Base-by-base conservation (phyloP, 495 filamentous ascomycete species). In the Choiromyces venosus region DNA sequence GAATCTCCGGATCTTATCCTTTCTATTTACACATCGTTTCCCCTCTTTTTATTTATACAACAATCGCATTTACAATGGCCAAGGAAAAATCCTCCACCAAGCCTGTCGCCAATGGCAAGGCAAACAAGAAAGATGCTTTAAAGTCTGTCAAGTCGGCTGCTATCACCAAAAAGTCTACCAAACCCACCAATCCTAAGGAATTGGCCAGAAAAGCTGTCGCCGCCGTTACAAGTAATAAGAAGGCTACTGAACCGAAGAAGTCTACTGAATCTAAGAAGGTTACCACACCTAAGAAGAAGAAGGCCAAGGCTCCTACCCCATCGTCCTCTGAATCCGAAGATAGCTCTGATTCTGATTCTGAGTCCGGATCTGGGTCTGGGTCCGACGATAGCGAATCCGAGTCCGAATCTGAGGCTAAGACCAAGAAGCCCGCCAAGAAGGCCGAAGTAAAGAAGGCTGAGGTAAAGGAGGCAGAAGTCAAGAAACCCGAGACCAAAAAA, bases 21-120 rank as follows among this genome's bases (percentile, higher is more conserved):
- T 67, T 64, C 69, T 74, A 65, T 65, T 66, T 37, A 10, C 52
- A 19, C 66, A 70, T 56, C 68, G 66, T 61, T 69, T 56, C 25
- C 42, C 46, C 25, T 65, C 29, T 70, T 73, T 65, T 72, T 69
- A 33, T 65, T 72, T 69, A 33, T 29, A 1, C 25, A 33, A 33
- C 65, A 69, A 68, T 73, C 35, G 33, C 71, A 14, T 68, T 37
- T 72, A 71, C 56, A 66, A 73, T 68, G 68, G 84, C 79, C 81
- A 90, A 89, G 88, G 87, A 84, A 82, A 89, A 89, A 83, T 80
- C 84, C 64, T 71, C 84, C 77, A 61, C 84, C 73, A 85, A 89
- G 76, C 85, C 85, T 69, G 83, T 81, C 61, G 82, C 84, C 40
- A 87, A 87, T 82, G 82, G 84, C 66, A 81, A 84, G 56, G 78